These are phyloP conservation scores for Piromyces finnis DNA, from an alignment of 192 early-diverging fungal genomes.

Conservation along the genomic window DNA sequence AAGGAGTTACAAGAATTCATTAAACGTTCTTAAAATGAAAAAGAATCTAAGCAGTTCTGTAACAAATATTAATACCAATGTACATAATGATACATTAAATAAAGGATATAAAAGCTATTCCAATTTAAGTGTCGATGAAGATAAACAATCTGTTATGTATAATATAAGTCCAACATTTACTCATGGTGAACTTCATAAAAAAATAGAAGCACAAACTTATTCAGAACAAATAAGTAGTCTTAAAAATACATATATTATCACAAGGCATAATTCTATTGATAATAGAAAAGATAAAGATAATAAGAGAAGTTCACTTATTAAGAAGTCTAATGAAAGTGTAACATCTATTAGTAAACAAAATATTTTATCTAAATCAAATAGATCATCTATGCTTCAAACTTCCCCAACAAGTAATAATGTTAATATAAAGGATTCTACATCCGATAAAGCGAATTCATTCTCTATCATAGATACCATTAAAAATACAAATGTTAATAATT, in stretches of 20 bases:
- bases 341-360: background rate
- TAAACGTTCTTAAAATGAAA: background rate
- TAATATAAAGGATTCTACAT: background rate
- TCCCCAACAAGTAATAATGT: background rate
- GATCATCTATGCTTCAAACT: background rate
- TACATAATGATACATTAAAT: background rate
- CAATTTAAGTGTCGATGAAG: background rate
- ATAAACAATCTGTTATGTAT: background rate
- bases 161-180: background rate
- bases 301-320: background rate
- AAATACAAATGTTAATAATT: background rate
- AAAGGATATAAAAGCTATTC: background rate
- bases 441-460: background rate
- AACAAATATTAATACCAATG: background rate
- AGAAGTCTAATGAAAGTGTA: background rate
- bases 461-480: background rate
- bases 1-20: background rate
- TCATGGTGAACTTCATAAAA: background rate
- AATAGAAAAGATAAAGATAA: background rate
- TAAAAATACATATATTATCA: background rate
- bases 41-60: background rate
- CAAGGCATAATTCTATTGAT: background rate
- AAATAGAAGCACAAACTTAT: background rate
- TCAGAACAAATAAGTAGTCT: background rate
- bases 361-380: background rate